A percentile compares a stretch with the other conserved stretches of the same genome.
Conservation (phyloP, 202 grass and related monocot genomes). For the Digitaria exilis region DNA sequence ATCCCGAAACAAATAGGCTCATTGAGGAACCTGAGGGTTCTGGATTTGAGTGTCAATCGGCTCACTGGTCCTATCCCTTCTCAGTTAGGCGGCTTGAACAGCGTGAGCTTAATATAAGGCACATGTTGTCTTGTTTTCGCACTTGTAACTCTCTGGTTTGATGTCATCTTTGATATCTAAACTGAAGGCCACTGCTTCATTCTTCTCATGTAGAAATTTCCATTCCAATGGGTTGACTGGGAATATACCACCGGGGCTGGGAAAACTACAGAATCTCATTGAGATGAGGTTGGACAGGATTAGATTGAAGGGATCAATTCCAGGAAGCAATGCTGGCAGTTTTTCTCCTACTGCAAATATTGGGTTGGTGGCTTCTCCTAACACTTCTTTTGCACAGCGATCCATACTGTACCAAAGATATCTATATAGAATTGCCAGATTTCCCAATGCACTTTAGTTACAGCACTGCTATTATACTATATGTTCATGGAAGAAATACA, state of each 20-base stretch:
- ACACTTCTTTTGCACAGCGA: background rate
- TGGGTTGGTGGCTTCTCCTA: slow-evolving; percentile 53
- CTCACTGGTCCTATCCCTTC: slow-evolving; percentile 80
- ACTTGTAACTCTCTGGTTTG: slow-evolving; percentile 7
- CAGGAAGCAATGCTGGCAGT: slow-evolving; percentile 45
- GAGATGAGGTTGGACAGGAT: slow-evolving; percentile 87
- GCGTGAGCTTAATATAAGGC: slow-evolving; percentile 73
- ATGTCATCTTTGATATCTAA: slow-evolving; percentile 11
- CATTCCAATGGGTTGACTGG: slow-evolving; percentile 86
- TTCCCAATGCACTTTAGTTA: background rate
- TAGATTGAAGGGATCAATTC: slow-evolving; percentile 79
- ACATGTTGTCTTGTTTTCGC: background rate
- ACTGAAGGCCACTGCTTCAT: slow-evolving; percentile 13
- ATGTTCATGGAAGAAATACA: background rate
- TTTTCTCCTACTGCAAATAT: slow-evolving; percentile 58
- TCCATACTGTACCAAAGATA: background rate
- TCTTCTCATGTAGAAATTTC: slow-evolving; percentile 60
- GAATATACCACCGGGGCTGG: slow-evolving; percentile 69
- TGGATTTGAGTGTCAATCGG: slow-evolving; percentile 86
- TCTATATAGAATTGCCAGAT: background rate
- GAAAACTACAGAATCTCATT: slow-evolving; percentile 76
- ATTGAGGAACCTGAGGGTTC: slow-evolving; percentile 68
- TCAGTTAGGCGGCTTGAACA: slow-evolving; percentile 59
- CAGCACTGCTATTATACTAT: background rate
- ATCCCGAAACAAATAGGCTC: slow-evolving; percentile 74